These are phyloP conservation scores for Dictyostelium firmibasis DNA, from an alignment of 78 protist genomes.

Conservation along the genomic window DNA sequence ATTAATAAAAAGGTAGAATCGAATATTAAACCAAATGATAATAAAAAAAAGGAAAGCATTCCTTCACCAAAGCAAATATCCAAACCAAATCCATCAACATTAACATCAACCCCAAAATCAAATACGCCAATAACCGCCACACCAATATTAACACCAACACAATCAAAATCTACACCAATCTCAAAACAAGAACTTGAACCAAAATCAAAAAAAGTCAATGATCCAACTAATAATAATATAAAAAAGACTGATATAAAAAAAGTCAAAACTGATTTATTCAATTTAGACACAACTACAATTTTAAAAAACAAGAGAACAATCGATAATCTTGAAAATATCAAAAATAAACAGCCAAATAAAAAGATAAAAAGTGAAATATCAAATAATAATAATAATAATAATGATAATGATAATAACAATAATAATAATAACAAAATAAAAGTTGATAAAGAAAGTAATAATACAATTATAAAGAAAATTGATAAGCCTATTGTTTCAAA, in stretches of 20 bases:
- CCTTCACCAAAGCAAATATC: background rate
- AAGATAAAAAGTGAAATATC: background rate
- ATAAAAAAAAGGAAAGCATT: background rate
- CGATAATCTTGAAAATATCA: background rate
- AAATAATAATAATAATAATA: background rate
- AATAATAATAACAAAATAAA: background rate
- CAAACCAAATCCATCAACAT: background rate
- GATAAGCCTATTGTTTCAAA: background rate
- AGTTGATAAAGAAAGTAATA: background rate
- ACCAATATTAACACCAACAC: background rate
- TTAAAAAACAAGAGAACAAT: background rate
- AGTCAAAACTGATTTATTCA: background rate
- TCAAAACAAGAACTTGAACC: background rate
- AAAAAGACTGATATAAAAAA: background rate
- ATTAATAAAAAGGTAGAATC: background rate
- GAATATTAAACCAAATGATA: background rate
- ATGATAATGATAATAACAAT: background rate
- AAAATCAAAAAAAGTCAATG: background rate
- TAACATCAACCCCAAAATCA: background rate
- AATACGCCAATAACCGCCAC: background rate
- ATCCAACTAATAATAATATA: background rate
- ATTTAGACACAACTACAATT: background rate
- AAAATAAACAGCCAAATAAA: background rate
- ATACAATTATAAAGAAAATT: background rate
- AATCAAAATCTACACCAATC: background rate